Percentiles rank a stretch among this genome's conserved stretches.
Evolutionary conservation across 2,329 filamentous ascomycete species (phyloP).

Genomic region (Apiospora phragmitis): DNA sequence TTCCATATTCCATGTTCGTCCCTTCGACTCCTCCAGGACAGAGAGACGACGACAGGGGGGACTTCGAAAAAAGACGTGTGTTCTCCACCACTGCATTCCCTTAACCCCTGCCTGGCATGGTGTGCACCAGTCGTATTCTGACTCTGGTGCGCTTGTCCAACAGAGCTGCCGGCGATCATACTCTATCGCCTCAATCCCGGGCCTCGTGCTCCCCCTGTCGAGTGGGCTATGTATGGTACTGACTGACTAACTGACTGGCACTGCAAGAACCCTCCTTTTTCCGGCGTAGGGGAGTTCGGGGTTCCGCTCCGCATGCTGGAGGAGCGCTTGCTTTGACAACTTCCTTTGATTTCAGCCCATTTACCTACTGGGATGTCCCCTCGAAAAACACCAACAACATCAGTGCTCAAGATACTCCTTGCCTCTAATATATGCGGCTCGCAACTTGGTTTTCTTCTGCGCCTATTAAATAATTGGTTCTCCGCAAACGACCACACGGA

Average conservation of each 20-base stretch:
- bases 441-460: neutral
- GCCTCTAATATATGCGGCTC: constrained; percentile 1
- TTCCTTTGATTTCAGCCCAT: constrained; percentile 1
- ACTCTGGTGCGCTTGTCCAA: constrained; percentile 5
- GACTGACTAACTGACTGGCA: neutral
- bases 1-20: neutral
- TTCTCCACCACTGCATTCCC: neutral
- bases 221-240: neutral
- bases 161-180: constrained; percentile 6
- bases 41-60: neutral
- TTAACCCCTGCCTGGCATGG: neutral
- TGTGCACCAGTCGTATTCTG: neutral
- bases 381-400: neutral
- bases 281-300: neutral
- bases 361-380: neutral
- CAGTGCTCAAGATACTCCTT: constrained; percentile 1
- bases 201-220: constrained; percentile 5
- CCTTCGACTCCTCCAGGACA: neutral
- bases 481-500: neutral
- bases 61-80: neutral
- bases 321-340: neutral
- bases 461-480: neutral
- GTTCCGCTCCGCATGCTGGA: neutral
- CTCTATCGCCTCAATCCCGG: constrained; percentile 3
- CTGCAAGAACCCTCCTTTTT: neutral